Evolutionary conservation across 345 rosid species (phyloP).

Genomic region (Populus alba): DNA sequence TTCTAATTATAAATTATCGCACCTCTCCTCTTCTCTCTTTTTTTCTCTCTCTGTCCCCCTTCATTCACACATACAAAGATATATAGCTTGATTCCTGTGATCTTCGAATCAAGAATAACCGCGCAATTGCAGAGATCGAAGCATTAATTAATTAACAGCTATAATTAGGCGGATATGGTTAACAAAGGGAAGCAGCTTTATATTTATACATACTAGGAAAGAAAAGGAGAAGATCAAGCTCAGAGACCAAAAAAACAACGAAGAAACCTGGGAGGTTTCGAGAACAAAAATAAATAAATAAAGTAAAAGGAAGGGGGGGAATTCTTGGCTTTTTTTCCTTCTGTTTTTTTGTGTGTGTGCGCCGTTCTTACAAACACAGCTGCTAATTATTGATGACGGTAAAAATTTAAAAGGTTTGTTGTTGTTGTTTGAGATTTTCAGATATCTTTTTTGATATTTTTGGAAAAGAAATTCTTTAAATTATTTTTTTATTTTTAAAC

Average conservation of each 20-base stretch:
- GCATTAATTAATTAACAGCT: neutral
- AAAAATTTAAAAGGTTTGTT: neutral
- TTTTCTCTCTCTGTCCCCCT: slow-evolving; percentile 2
- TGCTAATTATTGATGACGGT: slow-evolving; percentile 23
- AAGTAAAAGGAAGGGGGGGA: neutral
- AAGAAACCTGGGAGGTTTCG: too few relatives aligned
- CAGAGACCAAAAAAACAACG: too few relatives aligned
- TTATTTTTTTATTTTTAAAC: too few relatives aligned
- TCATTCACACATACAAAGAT: neutral
- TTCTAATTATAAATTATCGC: neutral
- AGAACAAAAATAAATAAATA: neutral
- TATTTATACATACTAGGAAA: neutral
- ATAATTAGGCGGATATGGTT: neutral
- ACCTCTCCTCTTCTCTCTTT: neutral
- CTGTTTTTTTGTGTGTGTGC: neutral
- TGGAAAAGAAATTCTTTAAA: too few relatives aligned
- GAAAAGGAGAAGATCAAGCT: too few relatives aligned
- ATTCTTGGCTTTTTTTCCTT: neutral
- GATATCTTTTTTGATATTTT: neutral
- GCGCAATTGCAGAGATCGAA: slow-evolving; percentile 1
- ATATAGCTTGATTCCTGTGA: neutral
- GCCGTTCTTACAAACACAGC: neutral
- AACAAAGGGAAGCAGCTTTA: neutral
- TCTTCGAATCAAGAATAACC: slow-evolving; percentile 5
- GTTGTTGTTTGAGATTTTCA: neutral